phyloP scores from a whole-genome alignment of 108 stramenopile species.

The Schizochytrium sp. region DNA sequence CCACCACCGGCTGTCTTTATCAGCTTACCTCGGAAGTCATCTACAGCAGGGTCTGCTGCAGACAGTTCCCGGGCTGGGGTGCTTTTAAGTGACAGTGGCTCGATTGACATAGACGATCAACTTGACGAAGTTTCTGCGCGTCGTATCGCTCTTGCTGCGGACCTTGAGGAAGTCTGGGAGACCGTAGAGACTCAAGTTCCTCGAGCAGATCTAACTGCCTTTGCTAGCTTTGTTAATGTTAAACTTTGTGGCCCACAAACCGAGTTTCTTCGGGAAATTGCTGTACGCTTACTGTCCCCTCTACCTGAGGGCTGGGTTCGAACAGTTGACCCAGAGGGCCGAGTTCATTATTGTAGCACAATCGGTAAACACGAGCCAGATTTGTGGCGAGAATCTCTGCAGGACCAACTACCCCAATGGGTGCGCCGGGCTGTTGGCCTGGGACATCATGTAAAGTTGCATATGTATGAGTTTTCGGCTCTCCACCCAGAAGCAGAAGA shows the following conservation, averaged over 20 bases:
- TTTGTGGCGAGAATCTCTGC: background rate
- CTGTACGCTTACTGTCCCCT: background rate
- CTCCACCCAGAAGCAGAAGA: slow-evolving; percentile 28
- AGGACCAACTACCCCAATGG: slow-evolving; percentile 21
- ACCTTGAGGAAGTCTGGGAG: background rate
- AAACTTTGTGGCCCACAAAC: background rate
- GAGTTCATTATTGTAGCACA: background rate
- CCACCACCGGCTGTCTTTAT: background rate
- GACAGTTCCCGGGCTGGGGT: no score
- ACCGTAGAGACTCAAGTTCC: background rate
- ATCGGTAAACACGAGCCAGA: background rate
- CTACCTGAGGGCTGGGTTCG: slow-evolving; percentile 20
- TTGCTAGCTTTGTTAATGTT: background rate
- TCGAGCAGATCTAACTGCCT: background rate
- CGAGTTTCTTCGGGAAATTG: slow-evolving; percentile 30
- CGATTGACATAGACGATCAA: no score
- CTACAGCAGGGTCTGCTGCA: background rate
- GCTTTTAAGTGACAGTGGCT: no score
- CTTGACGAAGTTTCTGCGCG: background rate
- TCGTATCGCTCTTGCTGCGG: background rate
- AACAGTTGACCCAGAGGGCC: background rate
- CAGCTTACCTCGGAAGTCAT: background rate
- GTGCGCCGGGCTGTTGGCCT: background rate
- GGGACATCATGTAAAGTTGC: background rate
- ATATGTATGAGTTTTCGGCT: background rate